phyloP scores from a whole-genome alignment of 257 asterid species.

The Haberlea rhodopensis region DNA sequence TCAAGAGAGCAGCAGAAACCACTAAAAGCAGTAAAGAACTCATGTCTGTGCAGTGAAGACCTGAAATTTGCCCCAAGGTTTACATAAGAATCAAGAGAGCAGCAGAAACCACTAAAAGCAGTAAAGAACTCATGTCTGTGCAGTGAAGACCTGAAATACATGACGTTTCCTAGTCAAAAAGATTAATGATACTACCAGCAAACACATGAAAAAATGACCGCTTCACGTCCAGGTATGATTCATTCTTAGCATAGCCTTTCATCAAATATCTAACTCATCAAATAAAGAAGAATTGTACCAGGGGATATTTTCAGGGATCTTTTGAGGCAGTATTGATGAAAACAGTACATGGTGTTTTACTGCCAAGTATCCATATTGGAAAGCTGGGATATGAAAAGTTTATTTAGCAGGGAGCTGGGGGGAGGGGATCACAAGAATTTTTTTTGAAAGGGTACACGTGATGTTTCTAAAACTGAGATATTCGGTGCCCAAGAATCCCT shows the following conservation, averaged over 20 bases:
- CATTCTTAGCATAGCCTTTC: background rate
- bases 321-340: background rate
- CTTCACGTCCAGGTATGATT: background rate
- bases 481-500: background rate
- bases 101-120: constrained; percentile 31
- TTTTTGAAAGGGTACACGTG: background rate
- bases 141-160: constrained; percentile 38
- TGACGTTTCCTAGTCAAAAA: constrained; percentile 16
- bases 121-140: constrained; percentile 8
- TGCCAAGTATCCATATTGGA: background rate
- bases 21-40: constrained; percentile 26
- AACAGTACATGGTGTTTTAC: background rate
- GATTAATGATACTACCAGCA: background rate
- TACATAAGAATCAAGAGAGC: constrained; percentile 38
- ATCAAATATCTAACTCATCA: background rate
- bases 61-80: too few relatives aligned
- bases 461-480: background rate
- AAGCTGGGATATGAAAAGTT: background rate
- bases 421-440: background rate
- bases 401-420: background rate
- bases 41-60: constrained; percentile 21
- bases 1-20: constrained; percentile 33
- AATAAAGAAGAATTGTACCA: background rate
- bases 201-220: background rate
- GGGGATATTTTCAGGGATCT: background rate